phyloP scores from a whole-genome alignment of 352 stramenopile species.

The Pythium sp. region DNA sequence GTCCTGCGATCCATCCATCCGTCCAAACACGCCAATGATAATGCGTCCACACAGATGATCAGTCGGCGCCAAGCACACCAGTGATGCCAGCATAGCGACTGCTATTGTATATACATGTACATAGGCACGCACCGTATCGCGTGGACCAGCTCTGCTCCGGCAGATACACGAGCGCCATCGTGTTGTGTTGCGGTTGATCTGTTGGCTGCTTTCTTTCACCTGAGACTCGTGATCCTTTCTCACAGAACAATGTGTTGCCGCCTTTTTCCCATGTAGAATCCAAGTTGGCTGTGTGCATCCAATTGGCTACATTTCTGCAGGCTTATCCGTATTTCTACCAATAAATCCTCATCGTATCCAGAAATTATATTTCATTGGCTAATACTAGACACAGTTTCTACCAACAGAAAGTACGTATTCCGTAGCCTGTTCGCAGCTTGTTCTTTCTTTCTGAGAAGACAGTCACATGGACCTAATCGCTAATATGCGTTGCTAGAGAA shows the following conservation, averaged over 20 bases:
- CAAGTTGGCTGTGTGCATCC: not conserved
- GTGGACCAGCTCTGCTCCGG: conserved; percentile 66
- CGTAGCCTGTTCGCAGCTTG: conserved; percentile 11
- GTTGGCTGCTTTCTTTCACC: not conserved
- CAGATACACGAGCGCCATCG: conserved; percentile 77
- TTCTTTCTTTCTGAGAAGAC: conserved; percentile 15
- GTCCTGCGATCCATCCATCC: conserved; percentile 26
- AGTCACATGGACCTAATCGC: conserved; percentile 4
- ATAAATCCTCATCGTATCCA: not conserved
- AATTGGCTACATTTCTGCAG: not conserved
- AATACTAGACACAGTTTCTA: not conserved
- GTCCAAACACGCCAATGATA: not conserved
- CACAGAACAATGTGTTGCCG: not conserved
- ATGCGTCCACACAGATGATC: not conserved
- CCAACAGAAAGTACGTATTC: not conserved
- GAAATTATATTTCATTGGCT: not conserved
- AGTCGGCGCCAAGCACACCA: not conserved
- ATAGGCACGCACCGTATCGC: conserved; percentile 51
- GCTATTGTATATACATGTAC: too few relatives aligned
- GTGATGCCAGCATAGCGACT: not conserved
- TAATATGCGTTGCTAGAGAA: not conserved
- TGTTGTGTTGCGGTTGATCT: not conserved
- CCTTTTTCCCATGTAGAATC: not conserved
- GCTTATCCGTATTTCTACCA: not conserved
- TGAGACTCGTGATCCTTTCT: not conserved